phyloP scores from a whole-genome alignment of 2,329 filamentous ascomycete genomes.

The Colletotrichum sp. region DNA sequence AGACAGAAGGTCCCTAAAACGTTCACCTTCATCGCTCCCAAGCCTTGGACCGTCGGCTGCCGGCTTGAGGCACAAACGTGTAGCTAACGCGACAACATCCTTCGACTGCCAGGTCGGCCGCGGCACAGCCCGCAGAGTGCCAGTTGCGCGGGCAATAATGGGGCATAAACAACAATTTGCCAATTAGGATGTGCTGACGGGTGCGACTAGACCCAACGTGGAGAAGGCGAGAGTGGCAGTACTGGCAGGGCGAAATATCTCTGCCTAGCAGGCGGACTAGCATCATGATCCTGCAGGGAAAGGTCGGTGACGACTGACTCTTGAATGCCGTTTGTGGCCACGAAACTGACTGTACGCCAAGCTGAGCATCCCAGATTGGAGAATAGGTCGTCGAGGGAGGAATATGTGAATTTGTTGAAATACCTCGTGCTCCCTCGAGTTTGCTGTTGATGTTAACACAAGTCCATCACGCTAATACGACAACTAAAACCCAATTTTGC shows the following conservation, averaged over 20 bases:
- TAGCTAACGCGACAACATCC: neutral
- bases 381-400: neutral
- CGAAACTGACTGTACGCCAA: neutral
- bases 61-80: neutral
- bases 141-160: neutral
- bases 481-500: neutral
- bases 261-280: neutral
- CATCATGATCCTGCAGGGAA: neutral
- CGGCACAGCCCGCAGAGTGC: neutral
- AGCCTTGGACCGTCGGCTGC: neutral
- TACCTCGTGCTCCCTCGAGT: neutral
- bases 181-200: neutral
- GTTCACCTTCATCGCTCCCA: neutral
- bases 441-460: accelerated
- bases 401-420: neutral
- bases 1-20: neutral
- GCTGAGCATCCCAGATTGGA: neutral
- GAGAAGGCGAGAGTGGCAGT: neutral
- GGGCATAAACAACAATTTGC: neutral
- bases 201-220: neutral
- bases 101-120: neutral
- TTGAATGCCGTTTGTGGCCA: neutral
- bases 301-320: neutral
- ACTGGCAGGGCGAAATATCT: neutral
- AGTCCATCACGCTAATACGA: neutral